Conservation (phyloP, 116 monocot species). For the Iris pallida region DNA sequence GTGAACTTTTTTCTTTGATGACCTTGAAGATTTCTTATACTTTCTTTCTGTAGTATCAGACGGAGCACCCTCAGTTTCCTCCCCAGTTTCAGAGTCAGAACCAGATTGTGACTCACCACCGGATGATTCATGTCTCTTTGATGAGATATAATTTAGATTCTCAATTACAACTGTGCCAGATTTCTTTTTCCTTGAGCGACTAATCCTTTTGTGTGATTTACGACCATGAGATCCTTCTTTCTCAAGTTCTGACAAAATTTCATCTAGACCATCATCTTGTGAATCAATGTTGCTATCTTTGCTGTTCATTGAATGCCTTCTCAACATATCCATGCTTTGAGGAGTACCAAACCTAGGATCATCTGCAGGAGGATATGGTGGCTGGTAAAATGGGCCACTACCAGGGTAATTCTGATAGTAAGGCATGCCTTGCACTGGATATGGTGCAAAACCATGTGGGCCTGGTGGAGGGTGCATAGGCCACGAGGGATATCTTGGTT, state of each 20-base stretch:
- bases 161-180: constrained; percentile 64
- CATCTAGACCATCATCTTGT: constrained; percentile 36
- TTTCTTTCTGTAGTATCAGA: constrained; percentile 26
- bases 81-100: constrained; percentile 42
- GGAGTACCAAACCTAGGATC: constrained; percentile 48
- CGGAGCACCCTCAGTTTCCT: constrained; percentile 34
- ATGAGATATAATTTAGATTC: constrained; percentile 72
- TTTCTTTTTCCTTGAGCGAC: constrained; percentile 59
- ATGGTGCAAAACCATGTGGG: constrained; percentile 52
- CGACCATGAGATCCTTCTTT: constrained; percentile 35
- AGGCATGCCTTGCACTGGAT: constrained; percentile 72
- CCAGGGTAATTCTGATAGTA: constrained; percentile 80
- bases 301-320: constrained; percentile 47
- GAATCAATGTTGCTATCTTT: constrained; percentile 41
- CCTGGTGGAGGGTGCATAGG: constrained; percentile 63
- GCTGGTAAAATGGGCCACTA: constrained; percentile 43
- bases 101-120: constrained; percentile 51
- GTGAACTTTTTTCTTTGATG: constrained; percentile 42
- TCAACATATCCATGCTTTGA: constrained; percentile 25
- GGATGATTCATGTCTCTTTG: constrained; percentile 48
- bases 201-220: constrained; percentile 42
- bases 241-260: constrained; percentile 39
- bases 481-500: constrained; percentile 73
- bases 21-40: constrained; percentile 40
- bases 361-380: constrained; percentile 58